These are phyloP conservation scores for Xylariaceae sp. DNA, from an alignment of 2,329 filamentous ascomycete genomes.

Conservation along the genomic window DNA sequence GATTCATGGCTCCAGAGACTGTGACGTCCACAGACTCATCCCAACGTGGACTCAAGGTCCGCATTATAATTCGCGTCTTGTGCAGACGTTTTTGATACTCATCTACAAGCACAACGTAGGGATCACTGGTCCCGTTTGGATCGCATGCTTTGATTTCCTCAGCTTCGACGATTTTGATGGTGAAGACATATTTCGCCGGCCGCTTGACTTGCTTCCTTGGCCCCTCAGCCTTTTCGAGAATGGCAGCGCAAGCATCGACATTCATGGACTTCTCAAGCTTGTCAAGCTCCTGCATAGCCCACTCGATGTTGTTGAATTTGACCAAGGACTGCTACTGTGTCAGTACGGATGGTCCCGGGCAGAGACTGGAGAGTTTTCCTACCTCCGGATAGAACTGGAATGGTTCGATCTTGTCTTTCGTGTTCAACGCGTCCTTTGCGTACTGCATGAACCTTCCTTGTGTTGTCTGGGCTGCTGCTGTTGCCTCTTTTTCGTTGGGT, in stretches of 20 bases:
- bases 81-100: conserved; percentile 95
- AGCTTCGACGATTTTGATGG: conserved; percentile 95
- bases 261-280: conserved; percentile 84
- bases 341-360: conserved; percentile 17
- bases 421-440: conserved; percentile 87
- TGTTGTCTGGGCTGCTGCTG: conserved; percentile 66
- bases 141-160: conserved; percentile 98
- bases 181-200: conserved; percentile 89
- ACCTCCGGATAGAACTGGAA: conserved; percentile 96
- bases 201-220: conserved; percentile 57
- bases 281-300: conserved; percentile 85
- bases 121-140: conserved; percentile 86
- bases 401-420: conserved; percentile 87
- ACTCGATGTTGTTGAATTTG: conserved; percentile 96
- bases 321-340: conserved; percentile 67
- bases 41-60: conserved; percentile 89
- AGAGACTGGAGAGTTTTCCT: conserved; percentile 22
- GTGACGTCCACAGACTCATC: conserved; percentile 96
- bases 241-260: conserved; percentile 79
- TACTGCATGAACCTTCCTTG: conserved; percentile 92
- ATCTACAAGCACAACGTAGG: conserved; percentile 92
- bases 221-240: conserved; percentile 68
- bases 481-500: conserved; percentile 66
- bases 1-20: conserved; percentile 81
- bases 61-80: conserved; percentile 88